Percentiles rank a stretch among this genome's conserved stretches.
Evolutionary conservation across 306 rosid species (phyloP).

Genomic region (Malus fusca): DNA sequence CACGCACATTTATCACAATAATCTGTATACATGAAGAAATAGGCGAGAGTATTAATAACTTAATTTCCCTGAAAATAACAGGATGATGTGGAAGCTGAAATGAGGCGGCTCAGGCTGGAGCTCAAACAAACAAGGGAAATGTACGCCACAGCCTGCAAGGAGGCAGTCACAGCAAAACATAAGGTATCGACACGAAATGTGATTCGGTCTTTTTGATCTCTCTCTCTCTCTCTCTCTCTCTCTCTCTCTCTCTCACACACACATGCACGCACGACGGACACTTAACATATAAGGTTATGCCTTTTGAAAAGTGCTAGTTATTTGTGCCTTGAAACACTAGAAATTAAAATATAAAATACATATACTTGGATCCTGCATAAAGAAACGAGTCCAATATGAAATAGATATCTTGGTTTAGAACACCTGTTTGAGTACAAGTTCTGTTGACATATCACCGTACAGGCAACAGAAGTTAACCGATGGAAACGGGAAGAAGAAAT

Average conservation of each 20-base stretch:
- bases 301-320: no score
- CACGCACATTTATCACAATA: neutral
- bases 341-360: no score
- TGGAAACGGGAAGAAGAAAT: constrained; percentile 68
- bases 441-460: neutral
- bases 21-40: neutral
- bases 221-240: no score
- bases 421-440: neutral
- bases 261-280: no score
- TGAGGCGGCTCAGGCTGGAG: constrained; percentile 76
- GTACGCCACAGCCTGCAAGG: constrained; percentile 80
- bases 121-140: constrained; percentile 83
- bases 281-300: no score
- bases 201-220: no score
- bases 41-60: neutral
- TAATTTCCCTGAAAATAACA: constrained; percentile 7
- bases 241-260: neutral
- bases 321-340: no score
- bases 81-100: constrained; percentile 86
- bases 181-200: constrained; percentile 31
- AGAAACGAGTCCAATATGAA: neutral
- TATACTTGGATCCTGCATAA: no score
- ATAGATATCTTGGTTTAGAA: neutral
- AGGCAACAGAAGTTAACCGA: constrained; percentile 66
- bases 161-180: constrained; percentile 55